Conservation (phyloP, 108 stramenopile species). For the Discostella stelligeroides region DNA sequence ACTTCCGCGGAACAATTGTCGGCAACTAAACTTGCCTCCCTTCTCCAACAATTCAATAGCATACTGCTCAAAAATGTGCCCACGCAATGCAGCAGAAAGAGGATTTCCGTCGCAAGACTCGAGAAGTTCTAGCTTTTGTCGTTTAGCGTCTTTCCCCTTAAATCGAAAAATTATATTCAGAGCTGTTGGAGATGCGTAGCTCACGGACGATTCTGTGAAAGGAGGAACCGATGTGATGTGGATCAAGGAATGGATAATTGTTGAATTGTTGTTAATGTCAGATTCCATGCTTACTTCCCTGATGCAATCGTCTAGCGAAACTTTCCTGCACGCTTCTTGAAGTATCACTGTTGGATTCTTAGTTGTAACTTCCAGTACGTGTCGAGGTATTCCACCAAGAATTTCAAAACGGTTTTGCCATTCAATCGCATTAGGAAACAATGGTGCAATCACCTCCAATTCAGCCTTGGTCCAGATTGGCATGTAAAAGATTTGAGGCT, state of each 20-base stretch:
- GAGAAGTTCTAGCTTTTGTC: background rate
- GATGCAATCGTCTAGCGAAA: background rate
- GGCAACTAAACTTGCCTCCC: no score
- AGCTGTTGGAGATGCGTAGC: no score
- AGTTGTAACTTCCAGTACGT: background rate
- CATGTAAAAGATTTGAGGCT: slow-evolving; percentile 6
- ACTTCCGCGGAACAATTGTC: no score
- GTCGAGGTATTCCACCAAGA: slow-evolving; percentile 19
- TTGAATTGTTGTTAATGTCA: background rate
- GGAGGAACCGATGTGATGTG: no score
- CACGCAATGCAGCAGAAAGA: no score
- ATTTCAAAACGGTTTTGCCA: slow-evolving; percentile 12
- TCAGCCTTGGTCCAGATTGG: slow-evolving; percentile 14
- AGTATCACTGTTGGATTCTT: slow-evolving; percentile 2
- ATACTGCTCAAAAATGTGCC: no score
- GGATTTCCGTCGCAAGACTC: no score
- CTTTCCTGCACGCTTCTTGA: background rate
- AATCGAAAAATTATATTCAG: slow-evolving; percentile 5
- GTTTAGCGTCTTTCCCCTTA: background rate
- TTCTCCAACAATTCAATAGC: no score
- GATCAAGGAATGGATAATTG: no score
- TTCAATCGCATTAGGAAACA: background rate
- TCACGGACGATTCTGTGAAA: no score
- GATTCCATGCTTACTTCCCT: background rate
- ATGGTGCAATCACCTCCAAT: slow-evolving; percentile 19